phyloP scores from a whole-genome alignment of 768 basidiomycete genomes.

The Ephemerocybe angulata region DNA sequence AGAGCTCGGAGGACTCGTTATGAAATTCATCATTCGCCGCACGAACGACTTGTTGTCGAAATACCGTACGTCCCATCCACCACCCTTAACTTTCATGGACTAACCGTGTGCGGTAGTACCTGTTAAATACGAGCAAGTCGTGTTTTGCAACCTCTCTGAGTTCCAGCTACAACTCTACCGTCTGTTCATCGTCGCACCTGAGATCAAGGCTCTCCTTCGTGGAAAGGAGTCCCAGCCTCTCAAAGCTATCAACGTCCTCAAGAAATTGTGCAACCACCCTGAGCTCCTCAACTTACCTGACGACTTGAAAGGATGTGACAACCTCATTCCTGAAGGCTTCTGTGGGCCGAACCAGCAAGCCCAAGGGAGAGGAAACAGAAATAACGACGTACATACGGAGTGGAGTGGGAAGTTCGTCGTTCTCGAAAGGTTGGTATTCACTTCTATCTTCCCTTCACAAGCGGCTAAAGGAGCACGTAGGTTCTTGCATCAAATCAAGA shows the following conservation, averaged over 20 bases:
- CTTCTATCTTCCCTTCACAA: neutral
- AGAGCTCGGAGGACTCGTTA: slow-evolving; percentile 82
- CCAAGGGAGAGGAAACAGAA: slow-evolving; percentile 35
- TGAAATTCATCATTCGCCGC: slow-evolving; percentile 90
- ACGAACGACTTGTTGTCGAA: slow-evolving; percentile 95
- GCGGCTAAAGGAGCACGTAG: slow-evolving; percentile 34
- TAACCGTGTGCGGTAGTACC: slow-evolving; percentile 58
- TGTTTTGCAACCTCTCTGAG: slow-evolving; percentile 83
- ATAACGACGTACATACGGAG: slow-evolving; percentile 63
- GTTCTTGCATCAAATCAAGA: slow-evolving; percentile 79
- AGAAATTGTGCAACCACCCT: slow-evolving; percentile 95
- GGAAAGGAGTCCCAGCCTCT: slow-evolving; percentile 90
- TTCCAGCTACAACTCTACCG: slow-evolving; percentile 85
- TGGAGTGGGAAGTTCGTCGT: slow-evolving; percentile 93
- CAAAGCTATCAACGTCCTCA: slow-evolving; percentile 90
- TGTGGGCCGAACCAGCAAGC: slow-evolving; percentile 36
- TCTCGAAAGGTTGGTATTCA: slow-evolving; percentile 67
- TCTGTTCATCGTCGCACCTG: slow-evolving; percentile 88
- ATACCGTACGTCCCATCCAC: slow-evolving; percentile 60
- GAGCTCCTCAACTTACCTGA: slow-evolving; percentile 82
- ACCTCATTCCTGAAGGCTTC: slow-evolving; percentile 80
- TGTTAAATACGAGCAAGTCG: slow-evolving; percentile 98
- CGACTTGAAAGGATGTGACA: slow-evolving; percentile 79
- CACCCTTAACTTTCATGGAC: slow-evolving; percentile 6
- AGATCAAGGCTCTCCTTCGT: slow-evolving; percentile 85